Evolutionary conservation across 108 stramenopile genomes (phyloP).

Genomic region (Pseudonitzschia multiseries): DNA sequence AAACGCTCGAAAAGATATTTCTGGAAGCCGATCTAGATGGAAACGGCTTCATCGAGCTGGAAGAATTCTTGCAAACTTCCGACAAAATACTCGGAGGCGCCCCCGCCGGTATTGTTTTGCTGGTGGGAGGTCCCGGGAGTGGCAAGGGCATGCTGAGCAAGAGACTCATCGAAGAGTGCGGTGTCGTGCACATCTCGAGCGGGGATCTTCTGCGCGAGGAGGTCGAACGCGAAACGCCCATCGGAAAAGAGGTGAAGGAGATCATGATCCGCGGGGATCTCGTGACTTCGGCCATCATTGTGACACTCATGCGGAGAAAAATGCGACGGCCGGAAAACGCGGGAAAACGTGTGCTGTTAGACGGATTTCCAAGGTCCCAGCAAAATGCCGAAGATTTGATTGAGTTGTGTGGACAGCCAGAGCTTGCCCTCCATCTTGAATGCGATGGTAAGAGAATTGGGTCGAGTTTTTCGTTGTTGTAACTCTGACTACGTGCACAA

Average conservation of each 20-base stretch:
- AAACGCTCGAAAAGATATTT: conserved; percentile 55
- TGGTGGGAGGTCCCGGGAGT: conserved; percentile 95
- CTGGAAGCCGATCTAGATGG: conserved; percentile 54
- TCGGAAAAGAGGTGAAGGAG: conserved; percentile 83
- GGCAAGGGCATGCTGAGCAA: conserved; percentile 91
- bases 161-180: conserved; percentile 76
- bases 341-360: conserved; percentile 80
- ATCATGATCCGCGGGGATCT: conserved; percentile 90
- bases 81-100: conserved; percentile 62
- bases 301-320: conserved; percentile 72
- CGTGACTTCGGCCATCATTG: conserved; percentile 79
- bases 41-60: conserved; percentile 54
- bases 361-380: conserved; percentile 85
- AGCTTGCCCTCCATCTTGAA: conserved; percentile 75
- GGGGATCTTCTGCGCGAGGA: conserved; percentile 94
- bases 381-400: conserved; percentile 77
- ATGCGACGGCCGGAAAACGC: conserved; percentile 56
- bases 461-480: no score
- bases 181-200: conserved; percentile 90
- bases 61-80: conserved; percentile 61
- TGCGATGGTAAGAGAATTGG: conserved; percentile 45
- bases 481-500: no score
- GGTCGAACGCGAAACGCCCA: conserved; percentile 69
- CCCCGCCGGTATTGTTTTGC: conserved; percentile 82
- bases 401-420: conserved; percentile 71